A percentile compares a stretch with the other conserved stretches of the same genome.
phyloP scores from a whole-genome alignment of 108 stramenopile genomes.

The Pseudonitzschia pungens region DNA sequence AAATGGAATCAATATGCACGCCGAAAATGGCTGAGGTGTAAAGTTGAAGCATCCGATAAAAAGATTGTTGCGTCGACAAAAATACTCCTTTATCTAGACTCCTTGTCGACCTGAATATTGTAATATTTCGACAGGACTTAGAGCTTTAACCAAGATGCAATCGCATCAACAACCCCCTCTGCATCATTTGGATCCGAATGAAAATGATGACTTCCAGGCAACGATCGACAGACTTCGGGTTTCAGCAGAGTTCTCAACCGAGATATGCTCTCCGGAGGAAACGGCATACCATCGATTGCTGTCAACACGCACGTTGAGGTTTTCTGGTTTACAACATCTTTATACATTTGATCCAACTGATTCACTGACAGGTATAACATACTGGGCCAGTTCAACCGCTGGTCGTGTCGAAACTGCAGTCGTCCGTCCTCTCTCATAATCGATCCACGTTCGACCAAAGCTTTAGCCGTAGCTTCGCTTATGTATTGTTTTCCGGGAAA shows the following conservation, averaged over 20 bases:
- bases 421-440: slow-evolving; percentile 15
- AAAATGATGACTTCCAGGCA: slow-evolving; percentile 82
- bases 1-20: no score
- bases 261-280: slow-evolving; percentile 31
- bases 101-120: no score
- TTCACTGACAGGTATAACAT: slow-evolving; percentile 67
- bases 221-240: slow-evolving; percentile 32
- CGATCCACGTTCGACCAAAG: slow-evolving; percentile 65
- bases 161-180: slow-evolving; percentile 40
- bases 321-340: slow-evolving; percentile 34
- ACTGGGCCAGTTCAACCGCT: slow-evolving; percentile 74
- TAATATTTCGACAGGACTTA: neutral
- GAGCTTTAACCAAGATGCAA: slow-evolving; percentile 17
- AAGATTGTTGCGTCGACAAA: no score
- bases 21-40: no score
- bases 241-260: slow-evolving; percentile 40
- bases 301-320: slow-evolving; percentile 53
- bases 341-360: slow-evolving; percentile 60
- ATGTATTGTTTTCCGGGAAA: slow-evolving; percentile 83
- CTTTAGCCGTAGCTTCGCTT: slow-evolving; percentile 59
- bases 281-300: slow-evolving; percentile 81
- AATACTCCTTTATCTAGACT: no score
- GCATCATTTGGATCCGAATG: slow-evolving; percentile 81
- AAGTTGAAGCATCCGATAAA: no score
- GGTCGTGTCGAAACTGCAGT: slow-evolving; percentile 73